A percentile compares a stretch with the other conserved stretches of the same genome.
These are phyloP conservation scores for Talaromyces sp. DNA, from an alignment of 2,329 filamentous ascomycete species.

Conservation along the genomic window DNA sequence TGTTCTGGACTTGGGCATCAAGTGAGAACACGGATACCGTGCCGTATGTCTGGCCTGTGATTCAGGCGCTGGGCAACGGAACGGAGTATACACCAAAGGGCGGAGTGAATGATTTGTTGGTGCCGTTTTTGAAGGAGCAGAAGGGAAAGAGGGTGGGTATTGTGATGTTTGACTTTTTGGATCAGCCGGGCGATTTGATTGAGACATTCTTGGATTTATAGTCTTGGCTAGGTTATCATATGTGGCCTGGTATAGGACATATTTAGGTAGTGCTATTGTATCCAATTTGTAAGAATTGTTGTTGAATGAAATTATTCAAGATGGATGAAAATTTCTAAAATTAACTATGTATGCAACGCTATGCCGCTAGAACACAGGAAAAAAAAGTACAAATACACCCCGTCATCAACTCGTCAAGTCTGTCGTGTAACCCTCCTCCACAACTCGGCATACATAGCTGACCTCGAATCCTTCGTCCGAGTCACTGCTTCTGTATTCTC, in stretches of 20 bases:
- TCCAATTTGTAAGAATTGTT: neutral
- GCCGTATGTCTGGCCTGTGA: slow-evolving; percentile 43
- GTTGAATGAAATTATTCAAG: neutral
- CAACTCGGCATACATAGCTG: slow-evolving; percentile 36
- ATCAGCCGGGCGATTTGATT: slow-evolving; percentile 43
- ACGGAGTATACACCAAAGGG: slow-evolving; percentile 35
- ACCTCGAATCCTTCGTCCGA: slow-evolving; percentile 47
- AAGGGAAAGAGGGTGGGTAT: slow-evolving; percentile 49
- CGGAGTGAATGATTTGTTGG: slow-evolving; percentile 48
- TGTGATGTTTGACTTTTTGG: slow-evolving; percentile 54
- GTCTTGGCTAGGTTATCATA: neutral
- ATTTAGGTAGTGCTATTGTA: no score
- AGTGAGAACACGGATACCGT: slow-evolving; percentile 41
- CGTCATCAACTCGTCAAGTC: neutral
- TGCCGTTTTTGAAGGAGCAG: slow-evolving; percentile 35
- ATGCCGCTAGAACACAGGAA: slow-evolving; percentile 4
- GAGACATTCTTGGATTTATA: slow-evolving; percentile 35
- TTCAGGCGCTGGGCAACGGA: slow-evolving; percentile 44
- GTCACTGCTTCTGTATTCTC: slow-evolving; percentile 67
- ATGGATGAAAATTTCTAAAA: neutral
- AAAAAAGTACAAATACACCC: neutral
- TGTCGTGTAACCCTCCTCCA: slow-evolving; percentile 28
- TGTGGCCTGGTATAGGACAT: no score
- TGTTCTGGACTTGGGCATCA: slow-evolving; percentile 51
- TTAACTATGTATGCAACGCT: neutral